A percentile compares a stretch with the other conserved stretches of the same genome.
These are phyloP conservation scores for Scutellaria galericulata DNA, from an alignment of 257 asterid species.

Conservation along the genomic window DNA sequence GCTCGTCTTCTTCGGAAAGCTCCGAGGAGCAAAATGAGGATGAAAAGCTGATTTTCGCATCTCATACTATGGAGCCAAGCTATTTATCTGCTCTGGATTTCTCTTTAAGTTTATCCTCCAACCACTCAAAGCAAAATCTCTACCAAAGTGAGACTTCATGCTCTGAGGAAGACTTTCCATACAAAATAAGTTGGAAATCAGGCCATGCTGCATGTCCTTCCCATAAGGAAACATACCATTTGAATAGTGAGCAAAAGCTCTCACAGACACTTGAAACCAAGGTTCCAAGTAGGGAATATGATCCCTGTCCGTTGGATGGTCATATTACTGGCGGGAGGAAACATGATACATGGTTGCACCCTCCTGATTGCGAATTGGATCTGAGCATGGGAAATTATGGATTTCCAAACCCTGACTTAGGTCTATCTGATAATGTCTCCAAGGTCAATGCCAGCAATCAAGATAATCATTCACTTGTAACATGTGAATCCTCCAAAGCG, in stretches of 20 bases:
- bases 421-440: conserved; percentile 40
- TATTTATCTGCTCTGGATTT: conserved; percentile 74
- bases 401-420: conserved; percentile 40
- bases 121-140: conserved; percentile 45
- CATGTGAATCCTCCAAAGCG: conserved; percentile 41
- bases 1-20: conserved; percentile 64
- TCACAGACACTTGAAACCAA: conserved; percentile 40
- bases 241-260: conserved; percentile 34
- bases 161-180: conserved; percentile 38
- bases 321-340: conserved; percentile 35
- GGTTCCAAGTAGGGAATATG: conserved; percentile 39
- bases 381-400: conserved; percentile 39
- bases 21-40: conserved; percentile 60
- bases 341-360: conserved; percentile 43
- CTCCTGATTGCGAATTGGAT: conserved; percentile 45
- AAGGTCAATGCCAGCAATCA: conserved; percentile 36
- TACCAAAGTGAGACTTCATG: conserved; percentile 42
- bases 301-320: conserved; percentile 36
- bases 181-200: conserved; percentile 38
- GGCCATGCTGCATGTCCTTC: conserved; percentile 34
- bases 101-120: conserved; percentile 49
- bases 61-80: conserved; percentile 45
- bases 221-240: conserved; percentile 34
- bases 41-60: conserved; percentile 39
- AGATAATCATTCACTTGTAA: conserved; percentile 39